phyloP scores from a whole-genome alignment of 2,329 filamentous ascomycete genomes.

The Drechslerella dactyloides region DNA sequence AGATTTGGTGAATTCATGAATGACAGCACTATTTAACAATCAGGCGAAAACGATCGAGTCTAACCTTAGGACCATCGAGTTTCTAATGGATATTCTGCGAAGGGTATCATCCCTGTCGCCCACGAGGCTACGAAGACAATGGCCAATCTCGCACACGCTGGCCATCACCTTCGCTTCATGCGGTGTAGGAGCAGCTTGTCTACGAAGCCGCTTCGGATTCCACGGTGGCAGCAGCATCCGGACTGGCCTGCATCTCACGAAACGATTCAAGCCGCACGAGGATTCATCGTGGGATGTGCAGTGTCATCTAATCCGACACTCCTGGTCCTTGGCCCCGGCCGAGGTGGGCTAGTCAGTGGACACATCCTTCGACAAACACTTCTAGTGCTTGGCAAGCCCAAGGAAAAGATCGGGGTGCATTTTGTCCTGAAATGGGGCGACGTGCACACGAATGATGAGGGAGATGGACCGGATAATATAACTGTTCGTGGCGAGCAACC shows the following conservation, averaged over 20 bases:
- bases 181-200: no score
- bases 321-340: conserved; percentile 73
- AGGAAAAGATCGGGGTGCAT: conserved; percentile 65
- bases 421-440: conserved; percentile 67
- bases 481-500: conserved; percentile 60
- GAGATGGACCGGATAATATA: conserved; percentile 60
- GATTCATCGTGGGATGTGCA: conserved; percentile 6
- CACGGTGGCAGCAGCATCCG: not conserved
- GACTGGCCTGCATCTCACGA: conserved; percentile 12
- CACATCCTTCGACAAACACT: conserved; percentile 69
- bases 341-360: conserved; percentile 70
- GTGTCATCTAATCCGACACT: conserved; percentile 56
- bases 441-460: conserved; percentile 65
- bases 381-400: conserved; percentile 65
- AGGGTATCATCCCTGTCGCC: no score
- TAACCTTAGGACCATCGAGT: no score
- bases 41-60: no score
- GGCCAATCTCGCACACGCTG: no score
- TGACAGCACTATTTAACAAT: no score
- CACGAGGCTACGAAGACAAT: no score
- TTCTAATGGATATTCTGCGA: no score
- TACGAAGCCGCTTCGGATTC: no score
- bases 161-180: no score
- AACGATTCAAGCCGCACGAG: conserved; percentile 5
- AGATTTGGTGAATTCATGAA: no score